phyloP scores from a whole-genome alignment of 331 rosid genomes.

The Cydonia oblonga region DNA sequence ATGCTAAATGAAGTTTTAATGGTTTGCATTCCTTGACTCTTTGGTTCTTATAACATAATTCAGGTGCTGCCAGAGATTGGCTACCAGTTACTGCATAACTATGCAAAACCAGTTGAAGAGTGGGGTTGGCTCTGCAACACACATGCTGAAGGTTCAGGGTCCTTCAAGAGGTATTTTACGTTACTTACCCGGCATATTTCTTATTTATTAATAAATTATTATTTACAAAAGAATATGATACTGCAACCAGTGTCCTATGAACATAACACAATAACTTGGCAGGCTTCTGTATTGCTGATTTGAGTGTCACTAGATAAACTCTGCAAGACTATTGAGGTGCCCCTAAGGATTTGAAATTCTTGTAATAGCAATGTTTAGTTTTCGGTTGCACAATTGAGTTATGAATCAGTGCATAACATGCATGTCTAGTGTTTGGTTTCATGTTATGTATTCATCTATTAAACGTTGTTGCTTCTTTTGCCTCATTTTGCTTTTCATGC shows the following conservation, averaged over 20 bases:
- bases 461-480: no score
- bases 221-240: not conserved
- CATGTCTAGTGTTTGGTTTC: no score
- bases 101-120: conserved; percentile 47
- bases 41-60: conserved; percentile 2
- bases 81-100: conserved; percentile 66
- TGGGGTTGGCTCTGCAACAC: conserved; percentile 97
- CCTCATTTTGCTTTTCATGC: no score
- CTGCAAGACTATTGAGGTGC: no score
- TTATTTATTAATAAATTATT: not conserved
- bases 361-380: no score
- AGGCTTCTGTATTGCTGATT: no score
- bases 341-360: no score
- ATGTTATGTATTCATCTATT: no score
- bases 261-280: not conserved
- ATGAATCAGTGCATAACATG: no score
- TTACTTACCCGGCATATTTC: not conserved
- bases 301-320: no score
- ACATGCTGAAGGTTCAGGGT: conserved; percentile 46
- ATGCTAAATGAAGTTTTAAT: conserved; percentile 17
- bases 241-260: not conserved
- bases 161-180: conserved; percentile 50
- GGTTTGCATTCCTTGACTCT: not conserved
- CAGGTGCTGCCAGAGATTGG: conserved; percentile 88
- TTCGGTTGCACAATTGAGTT: no score